Evolutionary conservation across 768 basidiomycete genomes (phyloP).

Genomic region (Xerocomellus intermedius): DNA sequence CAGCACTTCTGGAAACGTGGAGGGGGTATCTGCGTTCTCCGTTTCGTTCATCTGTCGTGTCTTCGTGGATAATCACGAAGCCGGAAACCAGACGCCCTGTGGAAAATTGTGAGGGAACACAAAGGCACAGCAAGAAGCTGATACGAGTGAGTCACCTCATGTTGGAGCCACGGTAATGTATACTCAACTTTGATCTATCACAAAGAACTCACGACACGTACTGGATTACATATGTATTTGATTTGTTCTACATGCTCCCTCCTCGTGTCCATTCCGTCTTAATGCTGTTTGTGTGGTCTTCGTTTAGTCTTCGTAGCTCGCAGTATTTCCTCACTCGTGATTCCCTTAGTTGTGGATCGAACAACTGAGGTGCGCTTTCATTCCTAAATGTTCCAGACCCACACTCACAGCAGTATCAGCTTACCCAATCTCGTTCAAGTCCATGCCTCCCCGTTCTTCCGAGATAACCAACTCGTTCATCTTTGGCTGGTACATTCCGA

Average conservation of each 20-base stretch:
- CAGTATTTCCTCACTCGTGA: background rate
- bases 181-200: background rate
- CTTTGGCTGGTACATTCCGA: background rate
- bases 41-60: no score
- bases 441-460: background rate
- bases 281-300: background rate
- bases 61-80: background rate
- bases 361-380: background rate
- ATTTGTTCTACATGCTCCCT: background rate
- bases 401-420: background rate
- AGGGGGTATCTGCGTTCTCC: background rate
- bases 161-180: background rate
- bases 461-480: background rate
- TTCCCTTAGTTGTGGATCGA: background rate
- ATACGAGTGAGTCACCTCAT: background rate
- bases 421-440: background rate
- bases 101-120: background rate
- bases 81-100: background rate
- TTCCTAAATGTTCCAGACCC: background rate
- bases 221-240: background rate
- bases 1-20: background rate
- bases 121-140: background rate
- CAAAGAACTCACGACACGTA: no score
- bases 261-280: background rate
- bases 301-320: background rate